Evolutionary conservation across 495 filamentous ascomycete species (phyloP).

Genomic region (Penicillium paradoxum): DNA sequence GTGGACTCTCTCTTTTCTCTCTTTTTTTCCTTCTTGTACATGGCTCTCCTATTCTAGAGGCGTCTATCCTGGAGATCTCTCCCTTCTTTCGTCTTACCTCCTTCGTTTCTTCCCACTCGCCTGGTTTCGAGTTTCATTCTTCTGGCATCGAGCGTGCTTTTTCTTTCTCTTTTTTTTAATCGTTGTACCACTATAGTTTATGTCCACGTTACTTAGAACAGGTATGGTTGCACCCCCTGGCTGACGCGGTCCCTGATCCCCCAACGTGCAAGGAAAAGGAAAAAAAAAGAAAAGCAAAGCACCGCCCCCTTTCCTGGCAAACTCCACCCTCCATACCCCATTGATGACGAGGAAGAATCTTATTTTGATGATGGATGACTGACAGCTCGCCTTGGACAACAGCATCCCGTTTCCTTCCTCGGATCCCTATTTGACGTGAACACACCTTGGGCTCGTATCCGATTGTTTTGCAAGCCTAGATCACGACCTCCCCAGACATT

Average conservation of each 20-base stretch:
- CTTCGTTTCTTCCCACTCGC: constrained; percentile 33
- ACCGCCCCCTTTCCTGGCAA: constrained; percentile 14
- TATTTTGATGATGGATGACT: constrained; percentile 1
- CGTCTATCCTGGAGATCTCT: constrained; percentile 6
- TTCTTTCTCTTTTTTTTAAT: constrained; percentile 26
- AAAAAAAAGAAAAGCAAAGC: constrained; percentile 8
- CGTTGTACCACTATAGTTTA: constrained; percentile 39
- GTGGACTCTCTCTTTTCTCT: constrained; percentile 16
- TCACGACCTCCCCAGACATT: constrained; percentile 14
- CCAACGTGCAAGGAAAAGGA: constrained; percentile 10
- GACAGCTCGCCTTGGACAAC: constrained; percentile 4
- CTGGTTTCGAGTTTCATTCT: constrained; percentile 37
- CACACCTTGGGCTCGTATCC: background rate
- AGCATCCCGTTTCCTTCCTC: constrained; percentile 19
- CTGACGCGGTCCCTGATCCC: constrained; percentile 26
- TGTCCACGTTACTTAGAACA: constrained; percentile 35
- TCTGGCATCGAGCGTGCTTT: constrained; percentile 27
- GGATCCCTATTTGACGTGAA: constrained; percentile 11
- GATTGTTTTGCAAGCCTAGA: constrained; percentile 19
- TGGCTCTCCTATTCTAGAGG: constrained; percentile 34
- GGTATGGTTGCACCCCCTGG: constrained; percentile 26
- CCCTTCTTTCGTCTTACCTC: constrained; percentile 24
- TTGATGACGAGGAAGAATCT: background rate
- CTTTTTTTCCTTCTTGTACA: constrained; percentile 32
- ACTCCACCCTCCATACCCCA: constrained; percentile 8